Evolutionary conservation across 106 monocot species (phyloP).

Genomic region (Narthecium ossifragum): DNA sequence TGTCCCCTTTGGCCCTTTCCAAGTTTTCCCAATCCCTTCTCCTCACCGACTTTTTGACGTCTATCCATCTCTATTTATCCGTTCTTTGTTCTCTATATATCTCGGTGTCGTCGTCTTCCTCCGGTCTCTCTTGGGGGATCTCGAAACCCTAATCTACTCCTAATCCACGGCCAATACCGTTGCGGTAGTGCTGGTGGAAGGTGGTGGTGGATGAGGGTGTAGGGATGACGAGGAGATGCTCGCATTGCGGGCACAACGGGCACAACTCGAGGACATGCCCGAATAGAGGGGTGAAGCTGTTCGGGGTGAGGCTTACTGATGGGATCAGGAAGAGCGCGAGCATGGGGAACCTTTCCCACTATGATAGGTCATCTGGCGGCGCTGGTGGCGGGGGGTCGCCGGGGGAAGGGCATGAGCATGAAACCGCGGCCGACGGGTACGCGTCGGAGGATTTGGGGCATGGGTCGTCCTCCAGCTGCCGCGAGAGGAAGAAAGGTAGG

Average conservation of each 20-base stretch:
- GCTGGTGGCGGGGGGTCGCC: background rate
- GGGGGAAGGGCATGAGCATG: too few species aligned
- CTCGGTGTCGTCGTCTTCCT: too few species aligned
- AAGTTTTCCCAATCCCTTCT: too few species aligned
- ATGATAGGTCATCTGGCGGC: background rate
- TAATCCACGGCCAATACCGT: too few species aligned
- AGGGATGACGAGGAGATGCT: constrained; percentile 11
- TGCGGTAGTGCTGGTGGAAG: background rate
- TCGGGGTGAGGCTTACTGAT: constrained; percentile 12
- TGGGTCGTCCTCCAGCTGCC: background rate
- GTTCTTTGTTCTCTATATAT: background rate
- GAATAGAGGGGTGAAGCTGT: constrained; percentile 4
- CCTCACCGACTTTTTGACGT: too few species aligned
- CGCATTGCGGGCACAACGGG: constrained; percentile 10
- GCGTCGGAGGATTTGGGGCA: background rate
- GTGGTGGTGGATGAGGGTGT: background rate
- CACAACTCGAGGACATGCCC: constrained; percentile 12
- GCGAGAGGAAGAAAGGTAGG: background rate
- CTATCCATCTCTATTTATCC: background rate
- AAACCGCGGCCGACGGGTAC: background rate
- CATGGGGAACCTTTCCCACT: constrained; percentile 10
- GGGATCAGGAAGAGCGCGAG: constrained; percentile 16
- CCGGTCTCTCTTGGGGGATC: too few species aligned
- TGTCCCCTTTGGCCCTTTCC: too few species aligned
- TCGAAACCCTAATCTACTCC: background rate